Base-by-base conservation (phyloP, 345 rosid genomes). In the Tarenaya hassleriana region DNA sequence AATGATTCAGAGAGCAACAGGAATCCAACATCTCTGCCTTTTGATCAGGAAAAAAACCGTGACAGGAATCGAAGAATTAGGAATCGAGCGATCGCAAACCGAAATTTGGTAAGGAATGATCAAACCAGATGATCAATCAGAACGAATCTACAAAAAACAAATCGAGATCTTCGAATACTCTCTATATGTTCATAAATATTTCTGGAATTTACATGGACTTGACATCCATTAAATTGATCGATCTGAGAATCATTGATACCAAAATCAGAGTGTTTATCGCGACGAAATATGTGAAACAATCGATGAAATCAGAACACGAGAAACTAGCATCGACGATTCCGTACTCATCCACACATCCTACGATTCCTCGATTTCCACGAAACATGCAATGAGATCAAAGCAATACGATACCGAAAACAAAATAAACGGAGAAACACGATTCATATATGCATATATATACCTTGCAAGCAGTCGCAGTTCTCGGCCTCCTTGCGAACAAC, bases 381-480 rank as follows among this genome's bases (percentile, higher is more conserved):
- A 37, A 10, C 41, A 37, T 10, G 15, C 41, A 37, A 37, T 10
- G 15, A 13, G 3, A 37, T 37, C 41, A 3, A 37, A 13, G 3
- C 41, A 37, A 37, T 1, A 13, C n/a, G 3, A 10, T 37, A 2
- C 15, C 41, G 15, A 37, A 37, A 13, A 37, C 15, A 3, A 10
- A 8, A n/a, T 1, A 45, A 45, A 9, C 16, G 2, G 11, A 5
- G 7, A 45, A 13, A 45, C 8, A 11, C 10, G 2, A 7, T 10
- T 27, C 10, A 11, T 4, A 47, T 15, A 55, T 15, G 19, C 16
- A 39, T 58, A 11, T 4, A 47, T 15, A 55, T 15, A 39, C 16
- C 49, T 58, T 58, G 62, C 19, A 58, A 42, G 35, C 54, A 58
- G 13, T 58, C 54, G 20, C 62, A 58, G 34, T 58, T 58, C 54